Conservation (phyloP, 2,329 filamentous ascomycete species). For the Metarhizium brunneum region DNA sequence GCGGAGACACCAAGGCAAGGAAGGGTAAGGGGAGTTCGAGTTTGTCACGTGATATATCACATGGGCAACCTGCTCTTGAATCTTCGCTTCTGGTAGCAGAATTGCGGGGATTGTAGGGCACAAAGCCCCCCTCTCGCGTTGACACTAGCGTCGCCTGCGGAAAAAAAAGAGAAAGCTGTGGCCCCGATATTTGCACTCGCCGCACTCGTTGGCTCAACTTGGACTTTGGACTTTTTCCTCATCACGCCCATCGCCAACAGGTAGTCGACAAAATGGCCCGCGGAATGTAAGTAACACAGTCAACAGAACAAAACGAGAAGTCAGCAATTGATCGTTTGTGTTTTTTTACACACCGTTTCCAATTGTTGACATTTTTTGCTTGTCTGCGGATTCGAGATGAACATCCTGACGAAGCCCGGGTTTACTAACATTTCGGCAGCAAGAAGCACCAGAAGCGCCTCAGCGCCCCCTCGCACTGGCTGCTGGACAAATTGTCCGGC, state of each 20-base stretch:
- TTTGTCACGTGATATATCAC: neutral
- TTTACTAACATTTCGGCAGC: conserved; percentile 35
- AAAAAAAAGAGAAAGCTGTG: conserved; percentile 20
- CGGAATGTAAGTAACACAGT: conserved; percentile 44
- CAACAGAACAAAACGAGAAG: neutral
- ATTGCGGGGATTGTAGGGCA: conserved; percentile 22
- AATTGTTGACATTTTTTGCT: neutral
- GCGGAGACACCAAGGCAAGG: neutral
- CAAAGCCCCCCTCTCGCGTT: conserved; percentile 18
- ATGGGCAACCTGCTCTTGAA: neutral
- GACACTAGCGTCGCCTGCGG: conserved; percentile 12
- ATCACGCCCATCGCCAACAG: conserved; percentile 27
- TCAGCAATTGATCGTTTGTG: neutral
- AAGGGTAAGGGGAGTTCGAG: neutral
- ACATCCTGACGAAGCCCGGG: neutral
- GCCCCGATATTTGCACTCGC: conserved; percentile 17
- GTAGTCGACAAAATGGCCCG: conserved; percentile 50
- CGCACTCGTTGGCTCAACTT: conserved; percentile 13
- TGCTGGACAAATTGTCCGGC: conserved; percentile 98
- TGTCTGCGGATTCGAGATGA: neutral
- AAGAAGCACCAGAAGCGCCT: conserved; percentile 99
- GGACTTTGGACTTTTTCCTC: conserved; percentile 18
- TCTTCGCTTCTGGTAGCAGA: conserved; percentile 1
- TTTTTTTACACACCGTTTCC: neutral
- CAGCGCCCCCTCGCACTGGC: conserved; percentile 98